These are phyloP conservation scores for Cryphonectria nitschkei DNA, from an alignment of 2,329 filamentous ascomycete species.

Conservation along the genomic window DNA sequence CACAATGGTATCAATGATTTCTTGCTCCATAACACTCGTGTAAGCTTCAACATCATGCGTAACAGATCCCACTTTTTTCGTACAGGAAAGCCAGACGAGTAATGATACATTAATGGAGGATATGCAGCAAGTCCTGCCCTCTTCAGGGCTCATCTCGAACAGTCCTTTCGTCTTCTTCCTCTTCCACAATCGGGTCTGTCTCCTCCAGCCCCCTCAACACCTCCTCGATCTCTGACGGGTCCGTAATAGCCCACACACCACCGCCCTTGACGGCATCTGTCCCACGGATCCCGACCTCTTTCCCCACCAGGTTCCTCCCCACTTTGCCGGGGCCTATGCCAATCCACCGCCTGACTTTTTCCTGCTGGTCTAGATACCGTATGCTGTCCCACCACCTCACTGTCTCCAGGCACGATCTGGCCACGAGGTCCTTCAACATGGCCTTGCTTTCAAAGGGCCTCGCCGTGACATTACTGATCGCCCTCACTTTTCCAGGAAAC, in stretches of 20 bases:
- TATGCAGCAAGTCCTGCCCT: not conserved
- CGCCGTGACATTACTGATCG: constrained; percentile 85
- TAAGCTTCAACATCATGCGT: no score
- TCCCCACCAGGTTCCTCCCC: constrained; percentile 88
- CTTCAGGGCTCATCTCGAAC: constrained; percentile 28
- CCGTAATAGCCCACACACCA: constrained; percentile 89
- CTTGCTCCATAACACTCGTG: not conserved
- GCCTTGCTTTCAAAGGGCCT: constrained; percentile 74
- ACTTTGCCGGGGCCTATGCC: constrained; percentile 95
- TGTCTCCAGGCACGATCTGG: constrained; percentile 85
- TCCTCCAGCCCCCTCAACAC: constrained; percentile 67
- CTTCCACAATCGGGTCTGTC: constrained; percentile 58
- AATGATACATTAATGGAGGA: not conserved
- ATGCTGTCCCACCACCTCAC: constrained; percentile 96
- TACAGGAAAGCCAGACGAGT: not conserved
- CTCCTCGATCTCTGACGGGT: constrained; percentile 75
- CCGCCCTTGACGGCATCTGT: constrained; percentile 82
- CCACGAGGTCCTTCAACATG: constrained; percentile 77
- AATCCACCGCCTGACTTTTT: constrained; percentile 81
- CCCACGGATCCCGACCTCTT: constrained; percentile 87
- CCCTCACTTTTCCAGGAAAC: constrained; percentile 76
- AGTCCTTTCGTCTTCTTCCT: constrained; percentile 51
- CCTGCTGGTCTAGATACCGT: constrained; percentile 82
- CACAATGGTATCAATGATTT: not conserved
- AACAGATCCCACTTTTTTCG: not conserved